Evolutionary conservation across 1,139 yeast genomes (phyloP).

Genomic region (Suzukiozyma palmioleophila): DNA sequence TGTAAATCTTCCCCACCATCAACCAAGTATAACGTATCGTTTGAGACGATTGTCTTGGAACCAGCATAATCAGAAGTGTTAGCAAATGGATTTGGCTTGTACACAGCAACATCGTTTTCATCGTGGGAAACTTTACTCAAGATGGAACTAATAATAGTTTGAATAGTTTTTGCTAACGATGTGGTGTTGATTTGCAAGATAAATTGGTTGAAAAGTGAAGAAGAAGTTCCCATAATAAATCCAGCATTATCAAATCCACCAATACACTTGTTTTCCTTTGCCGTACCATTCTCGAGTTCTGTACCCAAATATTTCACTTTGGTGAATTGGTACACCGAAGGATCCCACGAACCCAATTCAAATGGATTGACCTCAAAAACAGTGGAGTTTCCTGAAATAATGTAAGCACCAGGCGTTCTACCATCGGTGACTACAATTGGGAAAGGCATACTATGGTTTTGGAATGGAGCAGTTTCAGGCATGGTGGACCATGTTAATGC

Average conservation of each 20-base stretch:
- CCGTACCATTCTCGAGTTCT: constrained; percentile 52
- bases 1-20: constrained; percentile 47
- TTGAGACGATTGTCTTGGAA: constrained; percentile 22
- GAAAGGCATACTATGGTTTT: constrained; percentile 67
- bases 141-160: constrained; percentile 40
- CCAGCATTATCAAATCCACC: constrained; percentile 84
- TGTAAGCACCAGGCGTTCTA: constrained; percentile 60
- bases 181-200: constrained; percentile 60
- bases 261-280: constrained; percentile 44
- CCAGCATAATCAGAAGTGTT: constrained; percentile 42
- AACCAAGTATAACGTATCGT: constrained; percentile 34
- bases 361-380: constrained; percentile 76
- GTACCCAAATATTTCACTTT: constrained; percentile 74
- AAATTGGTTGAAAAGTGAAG: constrained; percentile 76
- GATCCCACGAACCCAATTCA: constrained; percentile 91
- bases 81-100: constrained; percentile 51
- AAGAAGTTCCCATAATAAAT: constrained; percentile 75
- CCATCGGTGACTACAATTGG: constrained; percentile 80
- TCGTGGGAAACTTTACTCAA: constrained; percentile 44
- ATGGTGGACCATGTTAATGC: constrained; percentile 65
- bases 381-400: constrained; percentile 64
- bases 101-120: constrained; percentile 40
- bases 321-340: constrained; percentile 62
- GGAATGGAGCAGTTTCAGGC: constrained; percentile 49
- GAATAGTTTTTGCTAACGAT: constrained; percentile 43